These are phyloP conservation scores for Magnusiomyces magnusii DNA, from an alignment of 1,139 yeast species.

Conservation along the genomic window DNA sequence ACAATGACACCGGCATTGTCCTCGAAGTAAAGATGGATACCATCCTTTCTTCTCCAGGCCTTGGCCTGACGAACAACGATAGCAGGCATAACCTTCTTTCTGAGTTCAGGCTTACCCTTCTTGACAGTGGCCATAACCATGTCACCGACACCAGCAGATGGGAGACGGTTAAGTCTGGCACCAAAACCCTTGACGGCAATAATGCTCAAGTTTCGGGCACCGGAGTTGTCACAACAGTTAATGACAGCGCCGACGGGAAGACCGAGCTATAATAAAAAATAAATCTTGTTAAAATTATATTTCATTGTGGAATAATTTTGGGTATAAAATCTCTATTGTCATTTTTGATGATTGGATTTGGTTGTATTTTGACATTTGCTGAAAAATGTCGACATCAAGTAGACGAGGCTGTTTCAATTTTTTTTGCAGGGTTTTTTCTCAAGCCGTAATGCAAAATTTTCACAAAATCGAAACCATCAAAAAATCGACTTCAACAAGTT, in stretches of 20 bases:
- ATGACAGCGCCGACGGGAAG: slow-evolving; percentile 99
- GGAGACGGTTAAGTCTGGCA: slow-evolving; percentile 99
- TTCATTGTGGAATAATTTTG: too few relatives aligned
- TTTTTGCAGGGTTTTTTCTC: too few relatives aligned
- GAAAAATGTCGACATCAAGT: too few relatives aligned
- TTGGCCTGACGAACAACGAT: slow-evolving; percentile 98
- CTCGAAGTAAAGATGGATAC: slow-evolving; percentile 99
- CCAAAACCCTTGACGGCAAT: slow-evolving; percentile 99
- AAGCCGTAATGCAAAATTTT: not conserved
- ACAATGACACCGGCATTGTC: slow-evolving; percentile 99
- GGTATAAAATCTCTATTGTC: too few relatives aligned
- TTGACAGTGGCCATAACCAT: slow-evolving; percentile 99
- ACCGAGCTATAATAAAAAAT: slow-evolving; percentile 53
- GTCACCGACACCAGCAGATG: slow-evolving; percentile 99
- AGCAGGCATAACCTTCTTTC: slow-evolving; percentile 99
- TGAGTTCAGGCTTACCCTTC: slow-evolving; percentile 99
- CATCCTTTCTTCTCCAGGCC: slow-evolving; percentile 99
- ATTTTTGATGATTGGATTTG: too few relatives aligned
- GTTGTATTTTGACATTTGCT: too few relatives aligned
- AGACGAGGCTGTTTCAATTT: not conserved
- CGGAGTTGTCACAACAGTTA: slow-evolving; percentile 99
- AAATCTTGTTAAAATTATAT: not conserved
- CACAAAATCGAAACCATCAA: not conserved
- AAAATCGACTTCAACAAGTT: not conserved
- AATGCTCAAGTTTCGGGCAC: slow-evolving; percentile 99